These are phyloP conservation scores for Alternaria consortialis DNA, from an alignment of 2,329 filamentous ascomycete species.

Conservation along the genomic window DNA sequence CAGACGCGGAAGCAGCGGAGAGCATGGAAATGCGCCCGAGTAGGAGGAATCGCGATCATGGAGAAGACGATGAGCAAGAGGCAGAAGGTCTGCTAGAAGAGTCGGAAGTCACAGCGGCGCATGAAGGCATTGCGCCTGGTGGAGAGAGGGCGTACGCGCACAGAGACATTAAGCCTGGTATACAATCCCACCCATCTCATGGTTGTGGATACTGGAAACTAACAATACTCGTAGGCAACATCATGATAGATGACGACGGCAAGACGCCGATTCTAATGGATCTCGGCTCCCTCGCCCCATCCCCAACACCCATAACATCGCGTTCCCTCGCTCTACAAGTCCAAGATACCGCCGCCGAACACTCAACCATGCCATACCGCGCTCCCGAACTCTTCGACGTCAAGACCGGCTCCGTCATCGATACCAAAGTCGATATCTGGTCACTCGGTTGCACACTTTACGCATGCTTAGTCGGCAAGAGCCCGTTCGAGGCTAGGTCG, in stretches of 20 bases:
- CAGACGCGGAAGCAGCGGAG: constrained; percentile 60
- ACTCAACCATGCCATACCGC: constrained; percentile 98
- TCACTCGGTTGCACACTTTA: constrained; percentile 97
- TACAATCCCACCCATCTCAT: constrained; percentile 36
- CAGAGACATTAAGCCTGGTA: constrained; percentile 95
- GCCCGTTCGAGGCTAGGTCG: constrained; percentile 92
- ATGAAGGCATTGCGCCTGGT: constrained; percentile 73
- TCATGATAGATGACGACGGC: constrained; percentile 96
- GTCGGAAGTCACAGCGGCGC: constrained; percentile 72
- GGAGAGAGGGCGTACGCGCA: constrained; percentile 86
- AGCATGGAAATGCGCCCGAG: constrained; percentile 55
- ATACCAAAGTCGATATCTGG: constrained; percentile 98
- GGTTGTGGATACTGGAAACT: constrained; percentile 1
- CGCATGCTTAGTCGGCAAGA: constrained; percentile 95
- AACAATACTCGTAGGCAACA: constrained; percentile 71
- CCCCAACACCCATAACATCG: constrained; percentile 87
- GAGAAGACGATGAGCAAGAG: constrained; percentile 77
- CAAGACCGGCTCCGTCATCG: constrained; percentile 88
- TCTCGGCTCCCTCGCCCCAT: constrained; percentile 87
- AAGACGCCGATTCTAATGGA: constrained; percentile 95
- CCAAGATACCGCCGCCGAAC: constrained; percentile 93
- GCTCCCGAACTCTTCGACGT: constrained; percentile 98
- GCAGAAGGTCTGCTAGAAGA: constrained; percentile 86
- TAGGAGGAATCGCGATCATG: constrained; percentile 51
- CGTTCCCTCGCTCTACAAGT: constrained; percentile 89